A percentile compares a stretch with the other conserved stretches of the same genome.
Evolutionary conservation across 2,329 filamentous ascomycete species (phyloP).

Genomic region (Colletotrichum falcatum): DNA sequence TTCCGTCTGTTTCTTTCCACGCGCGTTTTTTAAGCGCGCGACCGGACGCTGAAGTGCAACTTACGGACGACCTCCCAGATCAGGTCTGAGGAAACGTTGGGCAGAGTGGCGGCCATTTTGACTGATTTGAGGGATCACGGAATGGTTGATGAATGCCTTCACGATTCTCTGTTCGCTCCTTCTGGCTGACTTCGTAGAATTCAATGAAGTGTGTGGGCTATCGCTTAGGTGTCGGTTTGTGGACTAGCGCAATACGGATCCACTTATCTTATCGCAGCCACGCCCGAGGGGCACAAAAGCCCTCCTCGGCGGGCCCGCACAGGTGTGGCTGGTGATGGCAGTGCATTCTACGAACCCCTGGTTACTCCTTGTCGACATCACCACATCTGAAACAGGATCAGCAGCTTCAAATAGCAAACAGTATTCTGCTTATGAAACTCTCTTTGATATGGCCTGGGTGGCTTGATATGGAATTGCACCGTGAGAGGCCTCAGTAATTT

Average conservation of each 20-base stretch:
- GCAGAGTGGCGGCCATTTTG: conserved; percentile 69
- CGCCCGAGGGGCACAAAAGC: conserved; percentile 31
- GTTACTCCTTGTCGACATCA: not conserved
- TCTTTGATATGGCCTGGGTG: too few relatives aligned
- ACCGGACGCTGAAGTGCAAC: conserved; percentile 55
- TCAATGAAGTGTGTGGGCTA: conserved; percentile 53
- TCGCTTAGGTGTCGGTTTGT: conserved; percentile 48
- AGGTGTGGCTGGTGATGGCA: conserved; percentile 36
- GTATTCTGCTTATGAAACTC: too few relatives aligned
- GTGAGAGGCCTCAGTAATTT: too few relatives aligned
- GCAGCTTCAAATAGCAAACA: too few relatives aligned
- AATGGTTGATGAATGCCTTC: conserved; percentile 43
- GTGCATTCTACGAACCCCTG: not conserved
- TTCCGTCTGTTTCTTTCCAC: not conserved
- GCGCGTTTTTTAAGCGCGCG: not conserved
- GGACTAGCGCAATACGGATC: conserved; percentile 14
- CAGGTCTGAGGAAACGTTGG: conserved; percentile 89
- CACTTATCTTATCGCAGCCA: conserved; percentile 22
- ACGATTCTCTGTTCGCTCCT: conserved; percentile 32
- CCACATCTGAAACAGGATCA: too few relatives aligned
- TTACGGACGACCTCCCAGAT: conserved; percentile 96
- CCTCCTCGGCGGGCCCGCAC: conserved; percentile 22
- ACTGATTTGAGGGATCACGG: conserved; percentile 52
- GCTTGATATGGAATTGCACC: not conserved
- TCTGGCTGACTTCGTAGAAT: conserved; percentile 38